A percentile compares a stretch with the other conserved stretches of the same genome.
These are phyloP conservation scores for Hypoxylon perforatum DNA, from an alignment of 495 filamentous ascomycete species.

Conservation along the genomic window DNA sequence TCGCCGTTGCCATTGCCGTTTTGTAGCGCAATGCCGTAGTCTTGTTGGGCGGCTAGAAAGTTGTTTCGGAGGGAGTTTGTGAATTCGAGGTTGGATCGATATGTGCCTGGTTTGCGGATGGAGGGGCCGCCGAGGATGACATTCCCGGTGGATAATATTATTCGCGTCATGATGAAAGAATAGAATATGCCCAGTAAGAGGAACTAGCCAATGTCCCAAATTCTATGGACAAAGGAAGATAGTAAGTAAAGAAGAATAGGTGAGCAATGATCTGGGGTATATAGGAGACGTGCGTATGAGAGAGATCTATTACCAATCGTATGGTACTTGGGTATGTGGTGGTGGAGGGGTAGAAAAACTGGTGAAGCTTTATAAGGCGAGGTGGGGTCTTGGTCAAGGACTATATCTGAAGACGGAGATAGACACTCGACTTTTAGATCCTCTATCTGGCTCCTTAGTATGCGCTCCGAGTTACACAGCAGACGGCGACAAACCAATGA, in stretches of 20 bases:
- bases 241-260: constrained; percentile 13
- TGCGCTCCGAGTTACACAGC: constrained; percentile 13
- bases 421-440: constrained; percentile 1
- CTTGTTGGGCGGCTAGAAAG: constrained; percentile 76
- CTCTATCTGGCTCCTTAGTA: neutral
- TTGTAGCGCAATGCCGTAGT: constrained; percentile 53
- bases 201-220: constrained; percentile 6
- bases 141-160: constrained; percentile 92
- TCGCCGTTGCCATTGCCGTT: constrained; percentile 40
- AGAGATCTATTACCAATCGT: constrained; percentile 37
- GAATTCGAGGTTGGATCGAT: constrained; percentile 89
- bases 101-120: constrained; percentile 75
- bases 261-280: neutral
- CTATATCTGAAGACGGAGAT: constrained; percentile 5
- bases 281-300: neutral
- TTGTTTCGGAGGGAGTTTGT: constrained; percentile 85
- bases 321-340: constrained; percentile 4
- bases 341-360: constrained; percentile 26
- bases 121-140: constrained; percentile 83
- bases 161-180: constrained; percentile 68
- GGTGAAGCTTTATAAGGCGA: constrained; percentile 37
- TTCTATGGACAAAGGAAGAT: constrained; percentile 14
- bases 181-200: constrained; percentile 14
- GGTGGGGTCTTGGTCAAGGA: constrained; percentile 22
- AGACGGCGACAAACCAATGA: constrained; percentile 19